Conservation (phyloP, 1,284 basidiomycete genomes). For the Ustilago hordei region DNA sequence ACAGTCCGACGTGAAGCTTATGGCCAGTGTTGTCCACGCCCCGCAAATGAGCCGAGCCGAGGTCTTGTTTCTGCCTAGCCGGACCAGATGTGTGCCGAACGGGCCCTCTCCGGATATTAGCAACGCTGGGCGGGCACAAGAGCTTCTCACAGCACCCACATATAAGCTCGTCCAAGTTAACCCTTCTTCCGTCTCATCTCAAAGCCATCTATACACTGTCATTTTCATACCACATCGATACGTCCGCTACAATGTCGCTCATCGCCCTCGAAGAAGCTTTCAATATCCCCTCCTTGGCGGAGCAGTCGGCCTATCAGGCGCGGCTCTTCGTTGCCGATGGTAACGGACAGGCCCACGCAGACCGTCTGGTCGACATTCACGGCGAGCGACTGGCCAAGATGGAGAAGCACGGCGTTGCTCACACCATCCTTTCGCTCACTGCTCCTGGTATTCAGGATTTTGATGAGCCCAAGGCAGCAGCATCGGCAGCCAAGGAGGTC, state of each 20-base stretch:
- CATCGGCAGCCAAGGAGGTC: slow-evolving; percentile 52
- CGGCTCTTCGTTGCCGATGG: slow-evolving; percentile 50
- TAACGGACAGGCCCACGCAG: slow-evolving; percentile 48
- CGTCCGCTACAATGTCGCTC: slow-evolving; percentile 24
- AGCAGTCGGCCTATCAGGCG: slow-evolving; percentile 53
- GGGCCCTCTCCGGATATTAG: slow-evolving; percentile 20
- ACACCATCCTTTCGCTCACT: slow-evolving; percentile 62
- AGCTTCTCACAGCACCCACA: background rate
- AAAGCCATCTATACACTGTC: background rate
- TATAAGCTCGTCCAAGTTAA: background rate
- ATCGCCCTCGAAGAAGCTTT: slow-evolving; percentile 53
- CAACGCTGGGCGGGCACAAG: background rate
- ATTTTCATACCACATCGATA: background rate
- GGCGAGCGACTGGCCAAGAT: slow-evolving; percentile 61
- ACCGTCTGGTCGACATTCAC: slow-evolving; percentile 57
- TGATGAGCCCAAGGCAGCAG: slow-evolving; percentile 59
- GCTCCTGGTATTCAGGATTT: slow-evolving; percentile 64
- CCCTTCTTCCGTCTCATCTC: background rate
- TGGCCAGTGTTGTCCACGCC: background rate
- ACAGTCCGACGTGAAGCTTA: background rate
- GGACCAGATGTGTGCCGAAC: slow-evolving; percentile 19
- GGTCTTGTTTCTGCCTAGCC: background rate
- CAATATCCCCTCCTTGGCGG: slow-evolving; percentile 48
- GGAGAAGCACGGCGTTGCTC: slow-evolving; percentile 59
- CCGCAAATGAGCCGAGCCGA: background rate